Percentiles rank a stretch among this genome's conserved stretches.
phyloP scores from a whole-genome alignment of 148 eudicot species.

The Pouteria glomerata region DNA sequence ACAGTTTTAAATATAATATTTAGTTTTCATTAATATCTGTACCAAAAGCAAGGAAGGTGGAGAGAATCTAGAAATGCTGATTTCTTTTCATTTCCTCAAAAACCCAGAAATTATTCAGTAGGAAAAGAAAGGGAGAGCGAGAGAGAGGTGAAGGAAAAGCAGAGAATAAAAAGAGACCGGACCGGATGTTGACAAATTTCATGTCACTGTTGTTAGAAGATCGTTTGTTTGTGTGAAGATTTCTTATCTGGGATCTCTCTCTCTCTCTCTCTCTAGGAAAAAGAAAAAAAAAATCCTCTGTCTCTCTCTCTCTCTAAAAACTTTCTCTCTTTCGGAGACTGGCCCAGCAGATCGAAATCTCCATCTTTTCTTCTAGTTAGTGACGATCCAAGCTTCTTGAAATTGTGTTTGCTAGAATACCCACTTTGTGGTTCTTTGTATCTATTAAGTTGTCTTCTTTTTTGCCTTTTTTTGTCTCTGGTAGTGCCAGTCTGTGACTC shows the following conservation, averaged over 20 bases:
- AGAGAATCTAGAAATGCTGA: conserved; percentile 47
- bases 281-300: conserved; percentile 14
- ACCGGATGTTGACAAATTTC: conserved; percentile 98
- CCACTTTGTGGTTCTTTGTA: conserved; percentile 22
- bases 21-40: conserved; percentile 20
- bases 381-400: conserved; percentile 49
- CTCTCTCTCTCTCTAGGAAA: conserved; percentile 38
- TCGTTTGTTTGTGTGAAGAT: conserved; percentile 90
- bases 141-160: conserved; percentile 27
- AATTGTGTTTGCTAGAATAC: conserved; percentile 32
- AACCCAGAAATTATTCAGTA: conserved; percentile 26
- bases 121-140: conserved; percentile 12
- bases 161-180: conserved; percentile 88
- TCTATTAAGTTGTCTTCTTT: conserved; percentile 12
- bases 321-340: conserved; percentile 24
- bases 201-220: conserved; percentile 93
- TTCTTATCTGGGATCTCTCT: conserved; percentile 98
- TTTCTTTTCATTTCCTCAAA: conserved; percentile 28
- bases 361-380: conserved; percentile 33
- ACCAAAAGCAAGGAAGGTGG: conserved; percentile 33
- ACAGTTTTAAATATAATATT: neutral
- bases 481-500: neutral
- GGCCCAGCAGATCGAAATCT: conserved; percentile 91
- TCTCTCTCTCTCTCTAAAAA: conserved; percentile 26
- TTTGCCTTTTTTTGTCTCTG: conserved; percentile 1